A percentile compares a stretch with the other conserved stretches of the same genome.
phyloP scores from a whole-genome alignment of 805 yeast species.

The Candida sanyiensis region DNA sequence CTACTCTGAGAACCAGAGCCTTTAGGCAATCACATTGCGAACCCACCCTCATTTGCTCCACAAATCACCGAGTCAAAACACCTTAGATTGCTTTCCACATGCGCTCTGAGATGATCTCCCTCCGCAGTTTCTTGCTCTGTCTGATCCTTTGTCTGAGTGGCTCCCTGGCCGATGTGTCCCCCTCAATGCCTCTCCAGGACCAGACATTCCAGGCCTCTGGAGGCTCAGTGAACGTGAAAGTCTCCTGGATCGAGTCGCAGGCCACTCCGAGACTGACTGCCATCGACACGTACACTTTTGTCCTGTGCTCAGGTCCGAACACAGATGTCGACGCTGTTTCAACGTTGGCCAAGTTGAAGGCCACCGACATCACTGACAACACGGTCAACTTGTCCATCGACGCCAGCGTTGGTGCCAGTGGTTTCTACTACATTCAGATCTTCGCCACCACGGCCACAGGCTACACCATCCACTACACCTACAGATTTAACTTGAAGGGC shows the following conservation, averaged over 20 bases:
- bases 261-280: slow-evolving; percentile 39
- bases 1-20: background rate
- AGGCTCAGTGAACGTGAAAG: slow-evolving; percentile 25
- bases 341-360: slow-evolving; percentile 28
- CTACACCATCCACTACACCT: slow-evolving; percentile 59
- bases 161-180: slow-evolving; percentile 24
- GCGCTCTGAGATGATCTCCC: background rate
- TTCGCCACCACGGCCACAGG: slow-evolving; percentile 39
- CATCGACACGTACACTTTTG: slow-evolving; percentile 42
- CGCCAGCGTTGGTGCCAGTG: slow-evolving; percentile 47
- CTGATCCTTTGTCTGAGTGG: background rate
- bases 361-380: slow-evolving; percentile 28
- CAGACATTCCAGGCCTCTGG: slow-evolving; percentile 20
- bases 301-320: slow-evolving; percentile 66
- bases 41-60: background rate
- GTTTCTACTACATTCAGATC: slow-evolving; percentile 70
- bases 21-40: background rate
- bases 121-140: background rate
- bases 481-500: slow-evolving; percentile 57
- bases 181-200: slow-evolving; percentile 22
- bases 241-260: slow-evolving; percentile 56
- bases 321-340: slow-evolving; percentile 37
- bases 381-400: slow-evolving; percentile 38
- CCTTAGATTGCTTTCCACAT: background rate
- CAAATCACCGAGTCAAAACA: background rate